Percentiles rank a stretch among this genome's conserved stretches.
These are phyloP conservation scores for Casuarina cunninghamiana DNA, from an alignment of 306 rosid species.

Conservation along the genomic window DNA sequence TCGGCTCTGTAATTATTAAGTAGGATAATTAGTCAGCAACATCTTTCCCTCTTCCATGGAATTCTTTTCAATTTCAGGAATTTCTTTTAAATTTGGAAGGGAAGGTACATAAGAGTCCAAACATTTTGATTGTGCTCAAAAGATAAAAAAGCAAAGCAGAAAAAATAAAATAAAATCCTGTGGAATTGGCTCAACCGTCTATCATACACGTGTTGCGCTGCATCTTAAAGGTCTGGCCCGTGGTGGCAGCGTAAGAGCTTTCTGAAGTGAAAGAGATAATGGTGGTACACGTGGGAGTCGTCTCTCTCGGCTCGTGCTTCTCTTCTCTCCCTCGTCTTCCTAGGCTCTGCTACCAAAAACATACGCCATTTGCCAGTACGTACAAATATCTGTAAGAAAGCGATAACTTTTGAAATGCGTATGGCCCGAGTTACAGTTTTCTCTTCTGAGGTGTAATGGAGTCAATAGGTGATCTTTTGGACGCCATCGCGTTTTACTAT, in stretches of 20 bases:
- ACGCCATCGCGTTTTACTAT: not conserved
- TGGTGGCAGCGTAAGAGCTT: not conserved
- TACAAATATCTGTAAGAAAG: not conserved
- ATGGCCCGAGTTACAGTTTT: slow-evolving; percentile 16
- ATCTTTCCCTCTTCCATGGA: too few relatives aligned
- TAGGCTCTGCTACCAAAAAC: slow-evolving; percentile 46
- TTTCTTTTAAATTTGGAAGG: too few relatives aligned
- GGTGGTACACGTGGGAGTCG: slow-evolving; percentile 50
- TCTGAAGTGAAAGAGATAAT: slow-evolving; percentile 27
- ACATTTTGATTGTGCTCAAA: too few relatives aligned
- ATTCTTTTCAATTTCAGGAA: too few relatives aligned
- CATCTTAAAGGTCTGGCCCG: not conserved
- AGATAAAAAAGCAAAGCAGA: too few relatives aligned
- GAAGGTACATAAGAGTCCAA: too few relatives aligned
- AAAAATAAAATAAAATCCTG: too few relatives aligned
- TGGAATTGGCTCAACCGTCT: too few relatives aligned
- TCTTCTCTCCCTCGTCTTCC: slow-evolving; percentile 43
- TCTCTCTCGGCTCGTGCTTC: slow-evolving; percentile 46
- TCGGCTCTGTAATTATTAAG: too few relatives aligned
- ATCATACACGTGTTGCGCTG: not conserved
- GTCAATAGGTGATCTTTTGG: not conserved
- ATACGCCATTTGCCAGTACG: slow-evolving; percentile 54
- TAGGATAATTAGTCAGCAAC: too few relatives aligned
- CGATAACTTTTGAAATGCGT: not conserved
- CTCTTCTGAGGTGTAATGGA: slow-evolving; percentile 1